phyloP scores from a whole-genome alignment of 1,284 basidiomycete genomes.

The Tilletia caries region DNA sequence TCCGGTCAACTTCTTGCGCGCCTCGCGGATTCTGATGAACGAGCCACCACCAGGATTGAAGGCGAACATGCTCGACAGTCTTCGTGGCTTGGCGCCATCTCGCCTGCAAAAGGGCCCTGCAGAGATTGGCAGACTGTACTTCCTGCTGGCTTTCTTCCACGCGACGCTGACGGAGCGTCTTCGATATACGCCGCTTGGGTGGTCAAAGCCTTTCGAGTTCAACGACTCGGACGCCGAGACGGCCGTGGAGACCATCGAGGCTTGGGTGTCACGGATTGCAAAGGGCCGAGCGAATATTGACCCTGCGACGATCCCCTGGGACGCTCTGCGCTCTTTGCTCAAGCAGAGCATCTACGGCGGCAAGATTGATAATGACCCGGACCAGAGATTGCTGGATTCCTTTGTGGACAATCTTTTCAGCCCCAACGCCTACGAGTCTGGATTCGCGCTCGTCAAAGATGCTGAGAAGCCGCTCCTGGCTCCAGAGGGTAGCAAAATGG shows the following conservation, averaged over 20 bases:
- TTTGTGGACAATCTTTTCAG: conserved; percentile 50
- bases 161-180: conserved; percentile 47
- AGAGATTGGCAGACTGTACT: conserved; percentile 45
- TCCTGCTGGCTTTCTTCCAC: conserved; percentile 50
- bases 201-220: conserved; percentile 51
- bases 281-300: conserved; percentile 43
- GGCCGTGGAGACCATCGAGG: conserved; percentile 48
- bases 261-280: conserved; percentile 42
- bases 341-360: conserved; percentile 50
- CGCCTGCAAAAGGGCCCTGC: conserved; percentile 43
- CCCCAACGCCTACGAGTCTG: conserved; percentile 44
- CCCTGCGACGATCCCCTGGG: conserved; percentile 48
- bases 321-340: conserved; percentile 45
- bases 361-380: conserved; percentile 47
- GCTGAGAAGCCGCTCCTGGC: conserved; percentile 34
- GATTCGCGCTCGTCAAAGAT: conserved; percentile 44
- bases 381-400: conserved; percentile 48
- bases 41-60: conserved; percentile 52
- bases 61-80: conserved; percentile 46
- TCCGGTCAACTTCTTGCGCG: conserved; percentile 47
- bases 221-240: conserved; percentile 50
- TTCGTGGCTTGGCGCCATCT: conserved; percentile 33
- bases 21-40: conserved; percentile 49
- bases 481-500: conserved; percentile 50
- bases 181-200: conserved; percentile 50